Conservation (phyloP, 2,329 filamentous ascomycete species). For the Emmonsia crescens region DNA sequence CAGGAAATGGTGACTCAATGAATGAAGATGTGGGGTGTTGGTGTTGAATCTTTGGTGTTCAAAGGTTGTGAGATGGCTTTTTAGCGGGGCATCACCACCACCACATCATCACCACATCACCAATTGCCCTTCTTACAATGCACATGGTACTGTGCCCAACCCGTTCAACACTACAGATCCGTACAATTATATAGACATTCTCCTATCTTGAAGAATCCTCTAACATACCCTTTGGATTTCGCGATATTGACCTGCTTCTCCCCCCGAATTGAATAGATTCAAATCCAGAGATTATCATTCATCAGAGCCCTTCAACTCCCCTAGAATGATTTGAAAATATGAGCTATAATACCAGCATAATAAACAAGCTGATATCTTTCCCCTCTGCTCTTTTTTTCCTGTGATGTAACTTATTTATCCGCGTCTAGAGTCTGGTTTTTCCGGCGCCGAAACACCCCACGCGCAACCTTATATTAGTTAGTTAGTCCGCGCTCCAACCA, state of each 20-base stretch:
- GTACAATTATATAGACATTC: too few species aligned
- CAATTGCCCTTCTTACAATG: too few species aligned
- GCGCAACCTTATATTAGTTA: neutral
- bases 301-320: neutral
- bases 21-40: neutral
- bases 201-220: neutral
- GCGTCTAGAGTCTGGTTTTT: neutral
- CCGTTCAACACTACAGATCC: too few species aligned
- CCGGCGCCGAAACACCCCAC: neutral
- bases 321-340: neutral
- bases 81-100: neutral
- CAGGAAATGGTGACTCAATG: neutral
- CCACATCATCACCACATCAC: neutral
- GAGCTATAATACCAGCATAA: neutral
- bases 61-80: too few species aligned
- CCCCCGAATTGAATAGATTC: neutral
- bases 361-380: neutral
- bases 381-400: neutral
- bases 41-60: neutral
- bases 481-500: neutral
- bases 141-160: too few species aligned
- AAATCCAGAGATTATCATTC: neutral
- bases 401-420: neutral
- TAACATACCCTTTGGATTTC: neutral
- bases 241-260: too few species aligned